Conservation (phyloP, 108 stramenopile genomes). For the Discostella pseudostelligera region DNA sequence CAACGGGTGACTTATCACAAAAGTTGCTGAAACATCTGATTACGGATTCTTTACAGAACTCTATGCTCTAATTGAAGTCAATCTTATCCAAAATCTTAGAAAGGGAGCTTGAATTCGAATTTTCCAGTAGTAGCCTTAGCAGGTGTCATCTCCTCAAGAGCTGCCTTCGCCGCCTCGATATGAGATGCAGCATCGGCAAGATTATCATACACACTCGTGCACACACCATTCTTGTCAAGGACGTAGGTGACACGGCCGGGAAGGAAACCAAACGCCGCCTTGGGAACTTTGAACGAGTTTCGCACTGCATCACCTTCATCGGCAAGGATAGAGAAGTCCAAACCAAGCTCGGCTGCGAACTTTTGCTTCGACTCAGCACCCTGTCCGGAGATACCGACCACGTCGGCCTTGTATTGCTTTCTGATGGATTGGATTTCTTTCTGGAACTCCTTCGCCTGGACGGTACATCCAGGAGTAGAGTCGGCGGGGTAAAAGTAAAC, state of each 20-base stretch:
- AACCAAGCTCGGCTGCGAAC: constrained; percentile 72
- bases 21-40: too few species aligned
- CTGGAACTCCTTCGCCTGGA: constrained; percentile 72
- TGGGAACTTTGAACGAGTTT: constrained; percentile 66
- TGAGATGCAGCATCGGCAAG: constrained; percentile 73
- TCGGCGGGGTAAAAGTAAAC: constrained; percentile 86
- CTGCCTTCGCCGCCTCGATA: constrained; percentile 65
- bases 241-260: constrained; percentile 84
- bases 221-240: constrained; percentile 68
- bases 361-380: constrained; percentile 74
- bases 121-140: neutral
- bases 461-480: constrained; percentile 77
- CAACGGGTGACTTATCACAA: too few species aligned
- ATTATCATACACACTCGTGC: constrained; percentile 66
- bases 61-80: too few species aligned
- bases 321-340: constrained; percentile 75
- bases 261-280: constrained; percentile 69
- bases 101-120: constrained; percentile 1
- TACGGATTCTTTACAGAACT: too few species aligned
- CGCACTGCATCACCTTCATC: constrained; percentile 73
- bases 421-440: constrained; percentile 64
- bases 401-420: constrained; percentile 73
- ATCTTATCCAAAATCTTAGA: neutral
- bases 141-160: constrained; percentile 48
- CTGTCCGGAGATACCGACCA: constrained; percentile 81